These are phyloP conservation scores for Pythium aphanidermatum DNA, from an alignment of 352 stramenopile species.

Conservation along the genomic window DNA sequence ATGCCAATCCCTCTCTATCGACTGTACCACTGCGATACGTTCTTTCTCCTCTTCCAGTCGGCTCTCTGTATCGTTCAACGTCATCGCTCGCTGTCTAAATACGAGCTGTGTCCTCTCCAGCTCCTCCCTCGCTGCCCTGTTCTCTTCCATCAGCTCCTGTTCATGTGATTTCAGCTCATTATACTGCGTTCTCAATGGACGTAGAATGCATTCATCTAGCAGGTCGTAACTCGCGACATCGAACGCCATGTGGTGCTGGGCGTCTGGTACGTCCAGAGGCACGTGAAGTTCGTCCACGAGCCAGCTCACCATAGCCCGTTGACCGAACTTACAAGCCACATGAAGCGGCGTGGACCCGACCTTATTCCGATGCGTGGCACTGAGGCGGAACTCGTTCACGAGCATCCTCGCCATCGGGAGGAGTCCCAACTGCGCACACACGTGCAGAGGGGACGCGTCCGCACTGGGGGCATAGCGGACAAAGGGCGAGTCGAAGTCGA, in stretches of 20 bases:
- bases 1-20: constrained; percentile 25
- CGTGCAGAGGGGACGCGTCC: constrained; percentile 39
- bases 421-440: constrained; percentile 54
- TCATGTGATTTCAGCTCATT: constrained; percentile 15
- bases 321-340: constrained; percentile 46
- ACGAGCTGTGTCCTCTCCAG: constrained; percentile 14
- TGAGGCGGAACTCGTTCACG: constrained; percentile 26
- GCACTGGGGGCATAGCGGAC: constrained; percentile 31
- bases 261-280: constrained; percentile 40
- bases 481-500: constrained; percentile 26
- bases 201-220: constrained; percentile 34
- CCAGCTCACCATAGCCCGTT: constrained; percentile 28
- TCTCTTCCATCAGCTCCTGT: constrained; percentile 11
- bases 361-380: constrained; percentile 40
- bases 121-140: constrained; percentile 9
- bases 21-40: constrained; percentile 11
- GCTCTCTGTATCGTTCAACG: constrained; percentile 33
- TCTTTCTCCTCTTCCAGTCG: constrained; percentile 20
- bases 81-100: constrained; percentile 27
- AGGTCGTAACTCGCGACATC: constrained; percentile 42
- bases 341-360: constrained; percentile 50
- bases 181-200: constrained; percentile 20
- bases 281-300: constrained; percentile 28
- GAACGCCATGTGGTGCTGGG: constrained; percentile 34
- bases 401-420: constrained; percentile 32